Base-by-base conservation (phyloP, 192 early-diverging fungal genomes). In the Thoreauomyces humboldtii region DNA sequence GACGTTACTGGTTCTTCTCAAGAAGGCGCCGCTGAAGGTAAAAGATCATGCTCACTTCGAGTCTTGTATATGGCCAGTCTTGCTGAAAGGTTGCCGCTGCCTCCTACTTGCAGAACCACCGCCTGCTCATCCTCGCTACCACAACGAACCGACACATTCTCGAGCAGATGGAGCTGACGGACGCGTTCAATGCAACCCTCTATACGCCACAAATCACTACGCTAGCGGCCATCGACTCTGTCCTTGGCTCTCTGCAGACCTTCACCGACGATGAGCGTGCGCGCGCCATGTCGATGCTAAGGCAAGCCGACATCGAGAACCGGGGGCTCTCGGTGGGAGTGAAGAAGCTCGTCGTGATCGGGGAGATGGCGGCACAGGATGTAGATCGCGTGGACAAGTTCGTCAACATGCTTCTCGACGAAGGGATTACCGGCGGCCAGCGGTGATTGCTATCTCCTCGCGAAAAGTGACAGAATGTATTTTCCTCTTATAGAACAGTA, bases 351-450 rank as follows among this genome's bases (percentile, higher is more conserved):
- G 71, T 99, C 55, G 87, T 92, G 84, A 83, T 92, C 17, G 80
- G 88, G 29, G 96, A 97, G 66, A 96, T 92, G 83, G 92, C 95
- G 4, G 74, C 88, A 25, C 94, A 97, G 71, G 93, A 94, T 65
- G 70, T 56, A 11, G 86, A 91, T 63, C 90, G 87, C 56, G 81
- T 91, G 17, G 86, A 86, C 2, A 88, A 91, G 62, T 88, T 94
- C 79, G 86, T 90, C 7, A 58, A 38, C 14, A 25, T 37, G 15
- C 12, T 71, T 21, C 50, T 46, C 32, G 69, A 71, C 22, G 61
- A 71, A 27, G 69, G 61, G 15, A 29, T 21, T 28, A 27, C 27
- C 5, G 58, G 55, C 11, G 14, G 31, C n/a, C n/a, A n/a, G n/a
- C n/a, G n/a, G n/a, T n/a, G n/a, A n/a, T n/a, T n/a, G n/a, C n/a